phyloP scores from a whole-genome alignment of 805 yeast genomes.

The Candida oleophila region DNA sequence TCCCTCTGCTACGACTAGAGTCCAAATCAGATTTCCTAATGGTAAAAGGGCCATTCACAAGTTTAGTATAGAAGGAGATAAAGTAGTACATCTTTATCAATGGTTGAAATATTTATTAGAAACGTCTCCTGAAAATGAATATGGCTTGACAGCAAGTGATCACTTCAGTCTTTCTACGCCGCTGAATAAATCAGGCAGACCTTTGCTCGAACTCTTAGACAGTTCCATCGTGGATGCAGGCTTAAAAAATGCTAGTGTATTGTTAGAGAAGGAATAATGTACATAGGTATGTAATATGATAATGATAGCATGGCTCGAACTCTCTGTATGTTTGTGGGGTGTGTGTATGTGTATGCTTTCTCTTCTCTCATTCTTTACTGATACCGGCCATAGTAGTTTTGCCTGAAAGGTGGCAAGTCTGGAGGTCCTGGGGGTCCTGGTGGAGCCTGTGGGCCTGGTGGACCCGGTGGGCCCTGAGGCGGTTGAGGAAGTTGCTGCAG shows the following conservation, averaged over 20 bases:
- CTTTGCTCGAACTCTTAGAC: conserved; percentile 56
- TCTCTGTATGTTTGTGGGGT: too few relatives aligned
- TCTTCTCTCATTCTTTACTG: too few relatives aligned
- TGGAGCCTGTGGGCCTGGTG: too few relatives aligned
- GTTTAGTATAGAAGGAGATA: conserved; percentile 52
- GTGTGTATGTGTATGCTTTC: too few relatives aligned
- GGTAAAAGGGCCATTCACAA: conserved; percentile 81
- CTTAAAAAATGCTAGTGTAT: conserved; percentile 75
- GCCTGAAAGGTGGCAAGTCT: conserved; percentile 7
- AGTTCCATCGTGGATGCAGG: conserved; percentile 70
- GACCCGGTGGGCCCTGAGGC: conserved; percentile 1
- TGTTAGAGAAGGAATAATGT: conserved; percentile 52
- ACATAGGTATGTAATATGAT: conserved; percentile 2
- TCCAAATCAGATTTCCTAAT: conserved; percentile 85
- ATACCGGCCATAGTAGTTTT: background rate
- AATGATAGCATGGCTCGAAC: conserved; percentile 7
- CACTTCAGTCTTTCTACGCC: conserved; percentile 32
- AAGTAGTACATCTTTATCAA: conserved; percentile 60
- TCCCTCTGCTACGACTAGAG: conserved; percentile 60
- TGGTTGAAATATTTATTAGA: conserved; percentile 61
- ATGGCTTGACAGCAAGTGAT: conserved; percentile 47
- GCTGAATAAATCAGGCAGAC: conserved; percentile 47
- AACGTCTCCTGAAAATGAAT: conserved; percentile 40
- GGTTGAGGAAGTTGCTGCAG: background rate
- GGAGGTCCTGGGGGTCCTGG: conserved; percentile 6